phyloP scores from a whole-genome alignment of 306 rosid species.

The Trifolium dubium region DNA sequence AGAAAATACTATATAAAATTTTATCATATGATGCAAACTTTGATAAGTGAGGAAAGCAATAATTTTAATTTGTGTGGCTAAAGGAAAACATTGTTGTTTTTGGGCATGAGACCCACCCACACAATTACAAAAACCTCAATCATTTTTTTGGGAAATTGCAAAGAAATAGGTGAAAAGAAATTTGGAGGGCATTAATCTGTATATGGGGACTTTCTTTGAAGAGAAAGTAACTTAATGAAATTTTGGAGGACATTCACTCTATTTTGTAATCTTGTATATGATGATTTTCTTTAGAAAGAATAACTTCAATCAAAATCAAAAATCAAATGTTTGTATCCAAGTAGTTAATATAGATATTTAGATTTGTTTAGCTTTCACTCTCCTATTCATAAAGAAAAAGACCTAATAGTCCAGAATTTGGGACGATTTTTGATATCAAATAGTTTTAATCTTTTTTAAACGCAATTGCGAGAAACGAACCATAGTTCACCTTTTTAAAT shows the following conservation, averaged over 20 bases:
- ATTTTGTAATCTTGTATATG: neutral
- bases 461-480: too few relatives aligned
- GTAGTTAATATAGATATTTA: too few relatives aligned
- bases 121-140: conserved; percentile 29
- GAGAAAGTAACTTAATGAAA: neutral
- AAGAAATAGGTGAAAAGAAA: conserved; percentile 38
- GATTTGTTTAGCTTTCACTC: too few relatives aligned
- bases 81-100: conserved; percentile 49
- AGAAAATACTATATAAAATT: neutral
- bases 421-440: too few relatives aligned
- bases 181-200: neutral
- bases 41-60: conserved; percentile 28
- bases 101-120: conserved; percentile 53
- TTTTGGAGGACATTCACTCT: conserved; percentile 7
- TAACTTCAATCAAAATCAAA: neutral
- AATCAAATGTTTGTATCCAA: neutral
- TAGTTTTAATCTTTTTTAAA: too few relatives aligned
- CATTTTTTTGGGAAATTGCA: conserved; percentile 35
- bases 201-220: neutral
- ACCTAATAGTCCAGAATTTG: too few relatives aligned
- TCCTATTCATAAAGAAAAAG: too few relatives aligned
- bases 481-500: too few relatives aligned
- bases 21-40: neutral
- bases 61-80: conserved; percentile 45
- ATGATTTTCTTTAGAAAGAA: neutral